These are phyloP conservation scores for Ambrosiella beaveri DNA, from an alignment of 2,329 filamentous ascomycete species.

Conservation along the genomic window DNA sequence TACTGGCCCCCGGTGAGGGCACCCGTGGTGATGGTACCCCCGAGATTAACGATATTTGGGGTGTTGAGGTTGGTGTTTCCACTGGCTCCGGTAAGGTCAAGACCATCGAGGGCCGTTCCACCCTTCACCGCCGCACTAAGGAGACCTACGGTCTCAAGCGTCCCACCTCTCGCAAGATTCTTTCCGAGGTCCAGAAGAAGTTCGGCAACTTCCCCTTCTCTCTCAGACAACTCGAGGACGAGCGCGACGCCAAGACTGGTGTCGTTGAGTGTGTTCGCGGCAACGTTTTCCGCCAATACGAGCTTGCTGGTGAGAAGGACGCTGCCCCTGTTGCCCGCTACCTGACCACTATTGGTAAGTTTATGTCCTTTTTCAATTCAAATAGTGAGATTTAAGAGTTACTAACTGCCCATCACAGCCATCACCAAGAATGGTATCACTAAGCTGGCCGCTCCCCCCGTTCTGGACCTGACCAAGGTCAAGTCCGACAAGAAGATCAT, in stretches of 20 bases:
- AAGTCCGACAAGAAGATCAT: slow-evolving; percentile 96
- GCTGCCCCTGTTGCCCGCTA: slow-evolving; percentile 67
- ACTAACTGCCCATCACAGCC: slow-evolving; percentile 32
- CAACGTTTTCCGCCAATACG: slow-evolving; percentile 87
- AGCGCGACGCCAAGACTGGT: slow-evolving; percentile 87
- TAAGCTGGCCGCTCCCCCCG: slow-evolving; percentile 60
- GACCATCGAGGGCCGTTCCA: slow-evolving; percentile 70
- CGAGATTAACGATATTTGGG: slow-evolving; percentile 89
- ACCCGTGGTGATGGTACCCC: slow-evolving; percentile 80
- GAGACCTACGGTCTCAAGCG: slow-evolving; percentile 90
- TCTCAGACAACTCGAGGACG: slow-evolving; percentile 88
- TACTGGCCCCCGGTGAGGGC: slow-evolving; percentile 69
- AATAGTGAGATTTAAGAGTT: not conserved
- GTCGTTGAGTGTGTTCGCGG: slow-evolving; percentile 90
- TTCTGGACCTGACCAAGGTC: slow-evolving; percentile 62
- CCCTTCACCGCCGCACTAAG: slow-evolving; percentile 79
- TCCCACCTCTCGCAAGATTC: slow-evolving; percentile 75
- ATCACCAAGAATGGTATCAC: slow-evolving; percentile 96
- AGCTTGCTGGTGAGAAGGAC: slow-evolving; percentile 90
- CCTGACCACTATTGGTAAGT: slow-evolving; percentile 83
- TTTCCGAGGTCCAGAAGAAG: slow-evolving; percentile 92
- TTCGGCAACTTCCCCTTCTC: slow-evolving; percentile 97
- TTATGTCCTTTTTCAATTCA: not conserved
- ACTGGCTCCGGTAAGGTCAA: slow-evolving; percentile 90
- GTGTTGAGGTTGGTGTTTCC: slow-evolving; percentile 88